phyloP scores from a whole-genome alignment of 306 rosid species.

The Astragalus glycyphyllos region DNA sequence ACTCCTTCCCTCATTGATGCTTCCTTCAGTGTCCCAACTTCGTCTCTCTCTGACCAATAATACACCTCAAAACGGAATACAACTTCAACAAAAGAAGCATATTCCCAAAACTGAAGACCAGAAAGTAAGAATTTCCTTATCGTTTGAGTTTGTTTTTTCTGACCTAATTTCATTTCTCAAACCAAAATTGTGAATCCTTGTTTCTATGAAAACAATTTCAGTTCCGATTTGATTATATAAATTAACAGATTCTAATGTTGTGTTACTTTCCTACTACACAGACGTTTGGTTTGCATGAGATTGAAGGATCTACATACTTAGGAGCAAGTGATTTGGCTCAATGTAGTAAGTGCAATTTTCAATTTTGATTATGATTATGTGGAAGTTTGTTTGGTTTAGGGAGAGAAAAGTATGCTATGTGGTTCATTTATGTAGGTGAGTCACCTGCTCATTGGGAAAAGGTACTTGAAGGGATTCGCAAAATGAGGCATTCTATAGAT shows the following conservation, averaged over 20 bases:
- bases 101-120: conserved; percentile 29
- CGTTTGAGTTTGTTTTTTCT: neutral
- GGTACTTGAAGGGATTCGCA: conserved; percentile 77
- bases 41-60: conserved; percentile 53
- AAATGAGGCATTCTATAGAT: conserved; percentile 70
- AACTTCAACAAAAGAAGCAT: conserved; percentile 30
- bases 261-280: conserved; percentile 41
- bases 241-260: neutral
- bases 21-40: conserved; percentile 51
- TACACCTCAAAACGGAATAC: conserved; percentile 45
- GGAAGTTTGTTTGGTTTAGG: conserved; percentile 22
- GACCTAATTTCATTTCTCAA: neutral
- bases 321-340: conserved; percentile 46
- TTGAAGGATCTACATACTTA: conserved; percentile 64
- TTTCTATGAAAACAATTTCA: neutral
- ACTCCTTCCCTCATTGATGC: conserved; percentile 41
- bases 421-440: conserved; percentile 55
- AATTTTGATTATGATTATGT: neutral
- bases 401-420: conserved; percentile 4
- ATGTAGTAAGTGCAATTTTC: conserved; percentile 46
- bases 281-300: no score
- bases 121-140: conserved; percentile 45
- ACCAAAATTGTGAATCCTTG: neutral
- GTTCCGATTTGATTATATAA: neutral
- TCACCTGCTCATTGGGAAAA: conserved; percentile 76